Conservation (phyloP, 2,329 filamentous ascomycete genomes). For the Aspergillus nomiae region DNA sequence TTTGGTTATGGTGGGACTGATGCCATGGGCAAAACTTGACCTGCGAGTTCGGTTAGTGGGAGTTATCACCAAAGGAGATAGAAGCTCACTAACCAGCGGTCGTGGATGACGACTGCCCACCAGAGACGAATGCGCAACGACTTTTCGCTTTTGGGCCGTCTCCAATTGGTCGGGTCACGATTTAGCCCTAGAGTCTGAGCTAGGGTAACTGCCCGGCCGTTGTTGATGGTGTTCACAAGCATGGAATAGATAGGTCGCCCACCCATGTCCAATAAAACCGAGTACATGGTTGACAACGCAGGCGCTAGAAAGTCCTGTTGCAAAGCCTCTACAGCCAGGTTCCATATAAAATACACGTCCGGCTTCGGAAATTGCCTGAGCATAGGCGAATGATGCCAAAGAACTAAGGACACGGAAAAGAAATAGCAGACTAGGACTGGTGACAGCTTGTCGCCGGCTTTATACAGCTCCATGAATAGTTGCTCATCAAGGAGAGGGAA, state of each 20-base stretch:
- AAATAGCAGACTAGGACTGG: constrained; percentile 54
- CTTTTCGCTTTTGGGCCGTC: constrained; percentile 53
- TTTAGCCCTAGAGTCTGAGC: constrained; percentile 58
- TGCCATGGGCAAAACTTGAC: constrained; percentile 55
- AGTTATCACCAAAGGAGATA: background rate
- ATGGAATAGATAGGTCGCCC: constrained; percentile 56
- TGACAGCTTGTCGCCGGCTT: constrained; percentile 45
- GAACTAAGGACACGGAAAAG: constrained; percentile 53
- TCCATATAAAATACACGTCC: constrained; percentile 58
- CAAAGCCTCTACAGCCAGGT: constrained; percentile 55
- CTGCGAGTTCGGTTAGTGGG: constrained; percentile 26
- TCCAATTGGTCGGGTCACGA: constrained; percentile 53
- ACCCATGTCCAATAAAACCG: constrained; percentile 54
- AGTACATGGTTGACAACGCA: constrained; percentile 54
- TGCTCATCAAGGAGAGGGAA: constrained; percentile 56
- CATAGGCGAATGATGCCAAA: constrained; percentile 43
- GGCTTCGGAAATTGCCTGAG: constrained; percentile 34
- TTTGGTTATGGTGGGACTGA: constrained; percentile 49
- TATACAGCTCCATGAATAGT: constrained; percentile 46
- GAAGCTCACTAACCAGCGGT: constrained; percentile 46
- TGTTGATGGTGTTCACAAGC: constrained; percentile 53
- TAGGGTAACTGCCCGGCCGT: constrained; percentile 54
- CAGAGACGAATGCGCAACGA: constrained; percentile 54
- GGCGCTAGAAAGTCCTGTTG: constrained; percentile 56
- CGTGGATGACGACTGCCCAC: constrained; percentile 57